Percentiles rank a stretch among this genome's conserved stretches.
These are phyloP conservation scores for Pterulicium gracile DNA, from an alignment of 1,284 basidiomycete genomes.

Conservation along the genomic window DNA sequence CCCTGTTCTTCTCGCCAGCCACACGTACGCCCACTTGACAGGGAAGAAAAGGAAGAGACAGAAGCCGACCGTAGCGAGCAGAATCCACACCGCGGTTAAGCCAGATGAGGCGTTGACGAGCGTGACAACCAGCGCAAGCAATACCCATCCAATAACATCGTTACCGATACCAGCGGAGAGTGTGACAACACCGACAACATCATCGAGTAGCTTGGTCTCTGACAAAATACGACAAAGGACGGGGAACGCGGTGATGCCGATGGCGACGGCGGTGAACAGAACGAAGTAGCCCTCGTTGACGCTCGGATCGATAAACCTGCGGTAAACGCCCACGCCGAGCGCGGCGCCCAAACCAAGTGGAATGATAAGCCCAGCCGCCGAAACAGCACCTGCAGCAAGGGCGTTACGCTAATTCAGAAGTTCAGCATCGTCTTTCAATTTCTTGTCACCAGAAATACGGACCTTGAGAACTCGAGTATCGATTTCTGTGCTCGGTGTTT, in stretches of 20 bases:
- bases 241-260: conserved; percentile 86
- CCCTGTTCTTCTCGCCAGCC: conserved; percentile 61
- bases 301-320: conserved; percentile 54
- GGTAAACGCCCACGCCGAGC: conserved; percentile 76
- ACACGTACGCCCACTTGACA: conserved; percentile 52
- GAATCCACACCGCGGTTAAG: conserved; percentile 72
- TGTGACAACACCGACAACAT: conserved; percentile 78
- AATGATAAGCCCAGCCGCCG: conserved; percentile 57
- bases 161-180: conserved; percentile 89
- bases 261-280: conserved; percentile 83
- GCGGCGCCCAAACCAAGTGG: conserved; percentile 83
- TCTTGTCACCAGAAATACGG: too few species aligned
- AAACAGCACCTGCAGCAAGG: conserved; percentile 39
- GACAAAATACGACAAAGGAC: conserved; percentile 88
- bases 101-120: conserved; percentile 77
- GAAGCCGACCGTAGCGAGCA: conserved; percentile 70
- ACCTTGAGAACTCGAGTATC: conserved; percentile 59
- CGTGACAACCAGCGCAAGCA: conserved; percentile 78
- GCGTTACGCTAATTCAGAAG: conserved; percentile 36
- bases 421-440: too few species aligned
- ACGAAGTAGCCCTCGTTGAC: conserved; percentile 80
- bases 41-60: conserved; percentile 63
- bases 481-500: conserved; percentile 36
- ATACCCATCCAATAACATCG: conserved; percentile 70
- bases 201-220: conserved; percentile 73